Base-by-base conservation (phyloP, 305 asterid genomes). In the Fraxinus latifolia region DNA sequence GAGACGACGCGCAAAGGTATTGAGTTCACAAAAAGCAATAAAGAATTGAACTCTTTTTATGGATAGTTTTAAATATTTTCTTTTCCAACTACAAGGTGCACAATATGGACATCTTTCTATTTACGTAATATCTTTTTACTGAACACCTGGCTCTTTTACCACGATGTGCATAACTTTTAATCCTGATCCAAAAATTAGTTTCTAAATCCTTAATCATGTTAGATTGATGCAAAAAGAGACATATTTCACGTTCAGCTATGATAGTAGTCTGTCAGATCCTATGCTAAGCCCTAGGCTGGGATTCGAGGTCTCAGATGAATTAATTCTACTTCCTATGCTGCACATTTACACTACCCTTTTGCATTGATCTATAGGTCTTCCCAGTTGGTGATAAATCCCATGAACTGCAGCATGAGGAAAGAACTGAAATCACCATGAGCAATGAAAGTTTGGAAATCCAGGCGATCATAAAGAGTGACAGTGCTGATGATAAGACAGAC, bases 1-100 rank as follows among this genome's bases (percentile, higher is more conserved):
- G 85, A 93, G 90, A 87, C 92, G 99, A 3, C 97, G 98, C 70
- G 90, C 95, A 36, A 97, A 97, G 98, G 99, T 97, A 87, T 73
- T 39, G 70, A 21, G 60, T 39, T 36, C 77, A 55, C 39, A 25
- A 17, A 33, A 15, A 72, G 75, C 47, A 47, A 34, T 8, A 19
- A 15, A 27, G 79, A 75, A 81, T 65, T 32, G 15, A 50, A 68
- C 3, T 3, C 72, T 79, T 77, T 42, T 39, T n/a, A 6, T 36
- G 31, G 80, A 81, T n/a, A 53, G 73, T 32, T 77, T 47, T 23
- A 34, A 39, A 68, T 23, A 1, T 25, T 23, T 71, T 19, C 25
- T 33, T 6, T 78, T 65, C 85, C 55, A 50, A 81, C 76, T 72
- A 42, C 79, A 32, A 68, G 84, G 47, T 37, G 70, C 47, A 7